Conservation (phyloP, 495 filamentous ascomycete genomes). For the Aspergillus avenaceus region DNA sequence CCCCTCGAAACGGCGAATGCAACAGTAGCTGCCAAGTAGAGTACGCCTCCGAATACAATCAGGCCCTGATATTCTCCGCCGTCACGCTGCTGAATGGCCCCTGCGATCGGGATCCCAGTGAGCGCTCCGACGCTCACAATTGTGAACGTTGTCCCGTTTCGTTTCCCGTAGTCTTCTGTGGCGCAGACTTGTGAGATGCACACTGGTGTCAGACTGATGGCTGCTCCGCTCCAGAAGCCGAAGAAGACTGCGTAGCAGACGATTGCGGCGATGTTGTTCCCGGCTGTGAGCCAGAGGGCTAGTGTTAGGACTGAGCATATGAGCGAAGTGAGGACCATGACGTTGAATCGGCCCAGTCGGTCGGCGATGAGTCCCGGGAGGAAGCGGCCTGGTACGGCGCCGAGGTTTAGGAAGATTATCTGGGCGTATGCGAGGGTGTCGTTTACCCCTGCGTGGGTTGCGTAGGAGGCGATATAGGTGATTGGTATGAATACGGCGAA, state of each 20-base stretch:
- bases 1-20: conserved; percentile 47
- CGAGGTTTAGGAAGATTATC: conserved; percentile 50
- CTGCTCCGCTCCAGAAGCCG: conserved; percentile 55
- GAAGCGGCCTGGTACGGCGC: conserved; percentile 41
- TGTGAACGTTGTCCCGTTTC: conserved; percentile 59
- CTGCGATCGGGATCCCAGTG: conserved; percentile 77
- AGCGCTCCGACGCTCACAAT: conserved; percentile 58
- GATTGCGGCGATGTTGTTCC: conserved; percentile 36
- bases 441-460: conserved; percentile 18
- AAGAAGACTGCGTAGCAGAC: conserved; percentile 58
- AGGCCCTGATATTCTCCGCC: conserved; percentile 36
- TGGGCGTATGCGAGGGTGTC: conserved; percentile 52
- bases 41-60: conserved; percentile 49
- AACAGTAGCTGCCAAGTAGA: conserved; percentile 43
- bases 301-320: conserved; percentile 47
- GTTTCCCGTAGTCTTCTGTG: conserved; percentile 57
- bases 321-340: conserved; percentile 47
- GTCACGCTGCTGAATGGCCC: conserved; percentile 32
- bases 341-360: conserved; percentile 65
- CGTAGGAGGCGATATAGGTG: conserved; percentile 64
- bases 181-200: conserved; percentile 56
- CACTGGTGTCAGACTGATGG: conserved; percentile 57
- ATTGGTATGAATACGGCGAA: conserved; percentile 72
- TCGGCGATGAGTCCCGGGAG: conserved; percentile 61
- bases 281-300: conserved; percentile 45